phyloP scores from a whole-genome alignment of 805 yeast genomes.

The Candida verbasci region DNA sequence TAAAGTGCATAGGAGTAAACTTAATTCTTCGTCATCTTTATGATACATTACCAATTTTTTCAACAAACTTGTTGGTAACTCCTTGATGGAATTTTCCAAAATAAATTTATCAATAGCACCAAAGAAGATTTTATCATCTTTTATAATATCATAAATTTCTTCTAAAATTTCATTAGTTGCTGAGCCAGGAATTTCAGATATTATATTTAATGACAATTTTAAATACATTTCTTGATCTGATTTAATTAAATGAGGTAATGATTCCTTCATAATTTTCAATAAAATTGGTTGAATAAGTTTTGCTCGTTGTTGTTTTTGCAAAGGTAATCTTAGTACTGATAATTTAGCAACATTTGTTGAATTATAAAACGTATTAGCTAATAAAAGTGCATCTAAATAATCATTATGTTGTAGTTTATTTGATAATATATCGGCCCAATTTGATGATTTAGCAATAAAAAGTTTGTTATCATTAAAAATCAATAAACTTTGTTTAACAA shows the following conservation, averaged over 20 bases:
- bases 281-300: conserved; percentile 48
- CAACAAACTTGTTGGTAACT: conserved; percentile 61
- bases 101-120: conserved; percentile 50
- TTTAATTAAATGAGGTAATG: conserved; percentile 39
- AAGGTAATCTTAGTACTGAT: conserved; percentile 52
- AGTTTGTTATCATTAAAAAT: conserved; percentile 29
- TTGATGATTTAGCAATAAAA: conserved; percentile 54
- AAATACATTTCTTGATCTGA: conserved; percentile 10
- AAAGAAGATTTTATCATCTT: conserved; percentile 41
- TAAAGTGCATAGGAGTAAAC: conserved; percentile 64
- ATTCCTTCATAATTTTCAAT: conserved; percentile 52
- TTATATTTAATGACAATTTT: conserved; percentile 12
- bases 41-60: conserved; percentile 56
- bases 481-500: conserved; percentile 21
- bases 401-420: conserved; percentile 43
- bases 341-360: conserved; percentile 43
- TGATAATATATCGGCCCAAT: conserved; percentile 66
- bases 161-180: conserved; percentile 19
- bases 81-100: conserved; percentile 38
- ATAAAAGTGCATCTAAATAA: conserved; percentile 53
- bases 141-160: conserved; percentile 23
- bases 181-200: conserved; percentile 8
- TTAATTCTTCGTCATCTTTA: conserved; percentile 41
- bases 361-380: conserved; percentile 49
- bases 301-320: conserved; percentile 39